Evolutionary conservation across 768 basidiomycete species (phyloP).

Genomic region (Astraeus odoratus): DNA sequence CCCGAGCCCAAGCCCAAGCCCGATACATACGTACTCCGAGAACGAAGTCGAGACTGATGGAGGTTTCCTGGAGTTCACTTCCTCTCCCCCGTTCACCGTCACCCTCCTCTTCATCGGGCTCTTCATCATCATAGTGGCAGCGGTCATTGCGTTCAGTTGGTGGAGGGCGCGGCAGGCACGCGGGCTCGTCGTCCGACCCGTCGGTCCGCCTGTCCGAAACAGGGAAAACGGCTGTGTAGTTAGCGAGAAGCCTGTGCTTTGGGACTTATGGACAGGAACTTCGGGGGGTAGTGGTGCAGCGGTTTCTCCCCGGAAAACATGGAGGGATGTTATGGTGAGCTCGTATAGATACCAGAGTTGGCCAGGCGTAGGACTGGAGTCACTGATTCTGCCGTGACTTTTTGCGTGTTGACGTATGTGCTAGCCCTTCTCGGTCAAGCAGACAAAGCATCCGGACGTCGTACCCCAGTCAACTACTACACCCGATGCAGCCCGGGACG

Average conservation of each 20-base stretch:
- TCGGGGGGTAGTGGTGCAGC: background rate
- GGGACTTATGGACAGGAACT: slow-evolving; percentile 35
- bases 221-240: background rate
- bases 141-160: slow-evolving; percentile 45
- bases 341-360: no score
- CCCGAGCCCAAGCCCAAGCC: background rate
- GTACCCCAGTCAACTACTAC: background rate
- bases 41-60: background rate
- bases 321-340: slow-evolving; percentile 39
- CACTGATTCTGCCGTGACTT: slow-evolving; percentile 3
- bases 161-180: slow-evolving; percentile 26
- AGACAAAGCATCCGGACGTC: slow-evolving; percentile 3
- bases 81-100: slow-evolving; percentile 50
- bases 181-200: slow-evolving; percentile 4
- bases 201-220: background rate
- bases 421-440: slow-evolving; percentile 21
- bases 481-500: background rate
- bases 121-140: slow-evolving; percentile 40
- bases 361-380: background rate
- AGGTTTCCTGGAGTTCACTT: slow-evolving; percentile 23
- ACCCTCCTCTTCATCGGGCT: slow-evolving; percentile 55
- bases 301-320: slow-evolving; percentile 17
- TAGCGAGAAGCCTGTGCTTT: slow-evolving; percentile 35
- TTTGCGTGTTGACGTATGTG: background rate
- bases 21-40: background rate